Base-by-base conservation (phyloP, 768 basidiomycete genomes). In the Filobasidium wieringae region DNA sequence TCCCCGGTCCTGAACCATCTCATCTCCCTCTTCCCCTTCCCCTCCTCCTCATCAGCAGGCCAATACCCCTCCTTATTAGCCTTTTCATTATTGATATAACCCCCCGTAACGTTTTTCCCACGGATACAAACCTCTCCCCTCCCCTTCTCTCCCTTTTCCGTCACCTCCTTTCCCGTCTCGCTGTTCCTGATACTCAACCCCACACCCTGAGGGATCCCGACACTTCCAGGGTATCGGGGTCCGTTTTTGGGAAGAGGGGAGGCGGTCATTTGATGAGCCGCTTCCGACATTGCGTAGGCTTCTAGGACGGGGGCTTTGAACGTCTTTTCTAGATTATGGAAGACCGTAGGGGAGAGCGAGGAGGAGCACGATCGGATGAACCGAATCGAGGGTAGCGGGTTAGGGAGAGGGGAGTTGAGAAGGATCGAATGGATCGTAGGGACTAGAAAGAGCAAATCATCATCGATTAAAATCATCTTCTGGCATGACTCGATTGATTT, bases 301-400 rank as follows among this genome's bases (percentile, higher is more conserved):
- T 81, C 81, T 8, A 82, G 72, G n/a, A 83, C 76, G 8, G 77
- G 76, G 2, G 80, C 80, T 29, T 75, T 76, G 65, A 82, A 82
- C 2, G 77, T 76, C 32, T 75, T 64, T 66, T 78, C 78, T 36
- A 82, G 69, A 53, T 77, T 72, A 24, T 76, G 69, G 12, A 81
- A 80, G 14, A 80, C 76, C 0, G 79, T 78, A 4, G 81, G 80
- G 0, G 80, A 70, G 15, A 83, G 74, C 1, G 80, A 79, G 1
- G 79, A 80, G 0, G 82, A 81, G 29, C 74, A 75, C 1, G 68
- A 69, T 0, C 74, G 65, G 53, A 75, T 74, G 65, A 75, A 75
- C 6, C 73, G 64, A 45, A 75, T 72, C 19, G 63, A 60, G 17
- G 74, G 73, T 29, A 70, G 33, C 4, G 73, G 73, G 30, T 51